Evolutionary conservation across 1,139 yeast species (phyloP), one percentile per base, ranked within the genome.

Genomic region (Lodderomyces parapsilosis): DNA sequence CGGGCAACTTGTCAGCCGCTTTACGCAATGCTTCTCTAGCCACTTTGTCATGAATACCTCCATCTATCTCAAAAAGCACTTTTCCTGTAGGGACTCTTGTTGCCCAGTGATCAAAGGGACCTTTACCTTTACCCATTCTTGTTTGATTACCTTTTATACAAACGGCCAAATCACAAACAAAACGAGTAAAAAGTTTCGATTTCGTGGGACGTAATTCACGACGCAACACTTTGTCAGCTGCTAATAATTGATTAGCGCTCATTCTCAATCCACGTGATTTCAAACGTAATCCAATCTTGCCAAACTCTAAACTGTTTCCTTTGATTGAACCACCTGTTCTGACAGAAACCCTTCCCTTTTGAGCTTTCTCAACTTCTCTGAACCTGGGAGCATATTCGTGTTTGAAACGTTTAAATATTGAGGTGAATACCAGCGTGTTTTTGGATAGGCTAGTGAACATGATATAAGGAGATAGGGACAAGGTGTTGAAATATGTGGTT

Each of bases 51-150:
- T 94, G 98, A 53, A 93, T 76, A 51, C 79, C 70, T n/a, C 84
- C 86, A 50, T 71, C 76, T 58, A 91, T 82, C 66, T 93, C 99
- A 60, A 91, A 90, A 28, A 90, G 72, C 39, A 93, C 83, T 59
- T 90, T 90, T 3, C 99, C 99, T 0, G 97, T 90, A 38, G 99
- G 96, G 15, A 93, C 93, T 57, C 99, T 80, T 36, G 84, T 87
- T 51, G 96, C 96, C 98, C 98, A 94, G 71, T 89, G 95, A 57
- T 90, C 96, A 61, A 93, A 91, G 0, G 94, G 84, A 66, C 99
- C 99, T 67, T 93, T 93, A 72, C 99, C 99, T 67, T 94, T 93
- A 74, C 99, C 99, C 99, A 93, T 93, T 83, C 99, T 93, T 15
- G 97, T 89, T 63, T 93, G 97, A 65, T 94, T 93, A 71, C 99